Base-by-base conservation (phyloP, 768 basidiomycete genomes). In the Coprinopsis cinerea region DNA sequence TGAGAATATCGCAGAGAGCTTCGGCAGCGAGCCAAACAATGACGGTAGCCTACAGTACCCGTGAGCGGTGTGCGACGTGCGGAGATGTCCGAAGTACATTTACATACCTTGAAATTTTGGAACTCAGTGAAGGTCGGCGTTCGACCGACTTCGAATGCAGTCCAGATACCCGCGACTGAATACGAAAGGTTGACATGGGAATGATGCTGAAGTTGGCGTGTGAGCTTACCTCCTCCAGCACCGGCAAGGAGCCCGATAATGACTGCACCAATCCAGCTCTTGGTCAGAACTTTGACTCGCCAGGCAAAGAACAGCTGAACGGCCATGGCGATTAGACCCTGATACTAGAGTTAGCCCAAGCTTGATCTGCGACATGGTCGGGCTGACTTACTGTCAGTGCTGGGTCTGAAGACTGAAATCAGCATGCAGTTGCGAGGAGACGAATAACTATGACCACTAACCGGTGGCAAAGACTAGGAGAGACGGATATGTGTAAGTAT, bases 381-480 rank as follows among this genome's bases (percentile, higher is more conserved):
- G 7, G 18, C 7, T 7, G 1, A 43, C 51, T 34, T 39, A 55
- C 55, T 17, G 48, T 53, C 32, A 53, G 30, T 11, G 51, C 55
- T 26, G 55, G 55, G 13, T 53, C 55, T 55, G 18, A n/a, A n/a
- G n/a, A n/a, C n/a, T n/a, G n/a, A n/a, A n/a, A n/a, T n/a, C n/a
- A n/a, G n/a, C n/a, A n/a, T n/a, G n/a, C n/a, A n/a, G 34, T 46
- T 15, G 27, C 23, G 17, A 24, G 5, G 28, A 9, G 3, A 34
- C 13, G 24, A 44, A 11, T 25, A 26, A 5, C n/a, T 18, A 4
- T 28, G 4, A 7, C 26, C 20, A 24, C 13, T 4, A 24, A 65
- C 72, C 73, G 44, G 68, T 67, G 2, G 60, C 67, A 57, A 75
- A 75, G 9, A 75, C 74, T 74, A 54, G 11, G 15, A 27, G 9